Base-by-base conservation (phyloP, 345 rosid genomes). In the Hibiscus tridactylites region DNA sequence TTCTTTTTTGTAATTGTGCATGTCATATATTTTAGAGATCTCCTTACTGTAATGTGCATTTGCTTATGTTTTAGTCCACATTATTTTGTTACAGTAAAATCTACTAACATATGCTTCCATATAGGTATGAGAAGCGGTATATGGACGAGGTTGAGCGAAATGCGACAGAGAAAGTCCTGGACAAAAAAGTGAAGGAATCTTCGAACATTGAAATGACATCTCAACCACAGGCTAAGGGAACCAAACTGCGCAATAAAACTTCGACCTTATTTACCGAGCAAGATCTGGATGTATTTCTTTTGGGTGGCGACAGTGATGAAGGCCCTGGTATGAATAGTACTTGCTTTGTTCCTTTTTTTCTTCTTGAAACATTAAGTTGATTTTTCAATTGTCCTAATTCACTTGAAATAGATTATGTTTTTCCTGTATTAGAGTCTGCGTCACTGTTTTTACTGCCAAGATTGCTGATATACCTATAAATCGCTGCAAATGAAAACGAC, bases 231-330 rank as follows among this genome's bases (percentile, higher is more conserved):
- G 69, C 47, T 7, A 76, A 71, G 66, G 77, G 79, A 71, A 67
- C 78, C 11, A 77, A 73, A 44, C 49, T 61, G 76, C 74, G 62
- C 46, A 76, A 57, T 74, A 85, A 81, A 79, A 61, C 78, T 42
- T 77, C 85, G 52, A 61, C 78, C 33, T 60, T 79, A 11, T 68
- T 83, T 37, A 26, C 73, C 15, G 90, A 88, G 70, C 81, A 84
- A 71, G 92, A 86, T 70, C 83, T 86, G 78, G 92, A 86, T 71
- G 74, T 68, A 61, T 88, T 88, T 79, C 92, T 88, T 62, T 66
- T 84, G 66, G 90, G 92, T 75, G 90, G 78, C 74, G 90, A 88
- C 61, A 84, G 86, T 80, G 92, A 88, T 61, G 92, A 79, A 21
- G 86, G 78, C 28, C 83, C 75, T 72, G 90, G 90, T 88, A 76